A percentile compares a stretch with the other conserved stretches of the same genome.
Evolutionary conservation across 371 early-diverging fungal species (phyloP).

Genomic region (Batkoa obscura): DNA sequence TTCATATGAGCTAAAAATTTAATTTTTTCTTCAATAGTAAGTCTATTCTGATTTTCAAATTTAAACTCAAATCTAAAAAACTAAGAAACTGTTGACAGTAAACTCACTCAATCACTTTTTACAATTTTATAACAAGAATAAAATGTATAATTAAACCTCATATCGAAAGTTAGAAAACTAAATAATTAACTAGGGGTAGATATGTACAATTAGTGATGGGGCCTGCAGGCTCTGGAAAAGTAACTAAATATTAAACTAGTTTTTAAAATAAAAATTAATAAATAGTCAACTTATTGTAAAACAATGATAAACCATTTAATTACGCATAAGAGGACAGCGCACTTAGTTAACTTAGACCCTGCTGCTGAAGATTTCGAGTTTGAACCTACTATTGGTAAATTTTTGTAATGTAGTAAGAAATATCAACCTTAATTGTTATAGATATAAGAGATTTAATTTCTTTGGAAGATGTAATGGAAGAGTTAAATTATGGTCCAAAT

Average conservation of each 20-base stretch:
- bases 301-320: constrained; percentile 86
- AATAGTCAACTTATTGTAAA: constrained; percentile 83
- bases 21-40: too few species aligned
- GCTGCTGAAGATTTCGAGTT: constrained; percentile 91
- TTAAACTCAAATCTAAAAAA: too few species aligned
- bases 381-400: constrained; percentile 57
- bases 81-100: too few species aligned
- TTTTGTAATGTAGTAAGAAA: not conserved
- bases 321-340: constrained; percentile 57
- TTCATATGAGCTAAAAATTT: too few species aligned
- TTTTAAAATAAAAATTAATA: not conserved
- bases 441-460: constrained; percentile 93
- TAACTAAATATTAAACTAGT: constrained; percentile 10
- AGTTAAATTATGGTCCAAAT: constrained; percentile 95
- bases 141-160: too few species aligned
- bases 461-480: constrained; percentile 95
- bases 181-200: constrained; percentile 33
- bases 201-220: constrained; percentile 96
- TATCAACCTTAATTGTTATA: constrained; percentile 7
- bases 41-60: too few species aligned
- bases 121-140: too few species aligned
- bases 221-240: constrained; percentile 91
- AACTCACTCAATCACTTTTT: too few species aligned
- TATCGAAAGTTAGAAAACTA: too few species aligned
- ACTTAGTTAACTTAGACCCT: constrained; percentile 96